phyloP scores from a whole-genome alignment of 1,284 basidiomycete species.

The Flammula alnicola region DNA sequence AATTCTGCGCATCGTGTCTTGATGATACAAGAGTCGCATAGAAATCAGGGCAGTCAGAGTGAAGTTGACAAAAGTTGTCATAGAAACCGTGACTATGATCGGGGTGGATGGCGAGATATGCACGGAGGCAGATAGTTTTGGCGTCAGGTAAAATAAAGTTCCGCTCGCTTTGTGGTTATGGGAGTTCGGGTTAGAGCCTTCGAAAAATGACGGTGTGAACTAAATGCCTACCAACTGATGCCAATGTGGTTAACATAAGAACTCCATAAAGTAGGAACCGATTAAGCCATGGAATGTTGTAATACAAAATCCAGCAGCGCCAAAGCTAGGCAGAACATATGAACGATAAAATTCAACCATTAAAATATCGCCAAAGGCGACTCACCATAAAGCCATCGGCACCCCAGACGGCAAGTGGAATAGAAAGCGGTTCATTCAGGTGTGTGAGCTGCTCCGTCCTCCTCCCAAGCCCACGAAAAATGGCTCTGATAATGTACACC shows the following conservation, averaged over 20 bases:
- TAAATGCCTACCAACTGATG: slow-evolving; percentile 1
- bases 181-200: no score
- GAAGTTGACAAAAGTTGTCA: slow-evolving; percentile 11
- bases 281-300: not conserved
- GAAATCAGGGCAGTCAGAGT: slow-evolving; percentile 9
- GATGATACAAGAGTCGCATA: slow-evolving; percentile 9
- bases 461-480: not conserved
- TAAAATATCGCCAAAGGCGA: not conserved
- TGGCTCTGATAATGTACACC: slow-evolving; percentile 7
- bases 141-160: not conserved
- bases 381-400: slow-evolving; percentile 17
- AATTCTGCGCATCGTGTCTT: slow-evolving; percentile 10
- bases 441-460: slow-evolving; percentile 3
- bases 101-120: not conserved
- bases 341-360: no score
- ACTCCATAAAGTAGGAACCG: not conserved
- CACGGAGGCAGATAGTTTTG: not conserved
- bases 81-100: slow-evolving; percentile 4
- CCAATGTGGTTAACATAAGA: not conserved
- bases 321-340: no score
- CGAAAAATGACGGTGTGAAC: no score
- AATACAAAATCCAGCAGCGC: slow-evolving; percentile 10
- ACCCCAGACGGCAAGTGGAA: slow-evolving; percentile 15
- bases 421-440: slow-evolving; percentile 8
- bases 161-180: no score